These are phyloP conservation scores for Epithele typhae DNA, from an alignment of 768 basidiomycete species.

Conservation along the genomic window DNA sequence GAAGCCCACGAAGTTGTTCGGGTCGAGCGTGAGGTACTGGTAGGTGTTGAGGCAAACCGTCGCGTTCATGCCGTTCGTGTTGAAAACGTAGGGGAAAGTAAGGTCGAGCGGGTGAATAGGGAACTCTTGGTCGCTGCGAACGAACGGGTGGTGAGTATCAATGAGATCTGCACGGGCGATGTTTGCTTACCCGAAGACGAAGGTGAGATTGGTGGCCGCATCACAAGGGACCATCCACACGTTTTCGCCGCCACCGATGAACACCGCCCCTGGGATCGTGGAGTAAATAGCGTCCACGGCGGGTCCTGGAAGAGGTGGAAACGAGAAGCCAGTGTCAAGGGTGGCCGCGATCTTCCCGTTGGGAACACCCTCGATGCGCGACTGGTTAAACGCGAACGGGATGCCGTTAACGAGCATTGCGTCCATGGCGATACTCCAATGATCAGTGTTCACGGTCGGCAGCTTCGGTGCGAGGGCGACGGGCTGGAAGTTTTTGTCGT, in stretches of 20 bases:
- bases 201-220: slow-evolving; percentile 21
- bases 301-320: slow-evolving; percentile 21
- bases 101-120: slow-evolving; percentile 34
- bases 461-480: slow-evolving; percentile 20
- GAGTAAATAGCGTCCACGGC: slow-evolving; percentile 29
- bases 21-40: slow-evolving; percentile 19
- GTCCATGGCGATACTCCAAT: slow-evolving; percentile 30
- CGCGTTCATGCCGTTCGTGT: slow-evolving; percentile 6
- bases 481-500: slow-evolving; percentile 15
- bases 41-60: slow-evolving; percentile 29
- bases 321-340: slow-evolving; percentile 27
- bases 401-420: slow-evolving; percentile 47
- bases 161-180: neutral
- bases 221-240: slow-evolving; percentile 31
- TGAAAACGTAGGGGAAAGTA: slow-evolving; percentile 20
- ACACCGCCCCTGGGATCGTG: slow-evolving; percentile 25
- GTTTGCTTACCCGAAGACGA: slow-evolving; percentile 25
- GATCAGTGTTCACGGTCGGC: slow-evolving; percentile 34
- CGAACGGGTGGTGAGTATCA: neutral
- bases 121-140: slow-evolving; percentile 34
- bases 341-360: slow-evolving; percentile 22
- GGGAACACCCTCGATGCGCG: slow-evolving; percentile 15
- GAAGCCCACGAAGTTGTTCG: slow-evolving; percentile 12
- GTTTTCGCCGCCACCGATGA: slow-evolving; percentile 13
- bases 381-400: slow-evolving; percentile 41